These are phyloP conservation scores for Berkeleyomyces basicola DNA, from an alignment of 2,329 filamentous ascomycete genomes.

Conservation along the genomic window DNA sequence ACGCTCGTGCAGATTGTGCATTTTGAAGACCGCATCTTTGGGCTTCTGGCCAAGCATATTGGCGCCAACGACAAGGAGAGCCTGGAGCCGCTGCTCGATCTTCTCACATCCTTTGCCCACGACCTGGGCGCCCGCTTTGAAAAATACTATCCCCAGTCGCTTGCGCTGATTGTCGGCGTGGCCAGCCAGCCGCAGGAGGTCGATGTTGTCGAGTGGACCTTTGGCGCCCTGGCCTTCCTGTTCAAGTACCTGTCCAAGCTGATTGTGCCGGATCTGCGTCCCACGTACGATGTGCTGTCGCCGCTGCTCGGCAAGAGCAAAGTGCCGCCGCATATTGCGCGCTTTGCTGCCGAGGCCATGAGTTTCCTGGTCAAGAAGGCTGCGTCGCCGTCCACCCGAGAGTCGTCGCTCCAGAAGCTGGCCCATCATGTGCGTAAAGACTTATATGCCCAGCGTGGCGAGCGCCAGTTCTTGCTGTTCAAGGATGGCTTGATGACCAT, in stretches of 20 bases:
- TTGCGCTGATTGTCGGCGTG: slow-evolving; percentile 60
- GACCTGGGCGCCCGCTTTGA: slow-evolving; percentile 80
- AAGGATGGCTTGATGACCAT: slow-evolving; percentile 82
- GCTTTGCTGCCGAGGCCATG: slow-evolving; percentile 87
- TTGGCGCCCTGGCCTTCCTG: slow-evolving; percentile 80
- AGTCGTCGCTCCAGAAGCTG: slow-evolving; percentile 54
- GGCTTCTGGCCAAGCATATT: slow-evolving; percentile 58
- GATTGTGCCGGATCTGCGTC: slow-evolving; percentile 67
- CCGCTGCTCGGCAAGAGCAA: slow-evolving; percentile 68
- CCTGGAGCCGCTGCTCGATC: slow-evolving; percentile 69
- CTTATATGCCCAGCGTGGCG: slow-evolving; percentile 35
- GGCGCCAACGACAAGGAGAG: slow-evolving; percentile 60
- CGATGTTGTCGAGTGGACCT: slow-evolving; percentile 95
- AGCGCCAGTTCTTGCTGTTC: slow-evolving; percentile 50
- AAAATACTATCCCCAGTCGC: slow-evolving; percentile 62
- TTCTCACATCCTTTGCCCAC: slow-evolving; percentile 89
- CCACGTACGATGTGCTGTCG: slow-evolving; percentile 68
- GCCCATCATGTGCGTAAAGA: slow-evolving; percentile 57
- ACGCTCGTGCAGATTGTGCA: slow-evolving; percentile 84
- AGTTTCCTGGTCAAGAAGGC: slow-evolving; percentile 89
- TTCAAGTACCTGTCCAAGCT: slow-evolving; percentile 94
- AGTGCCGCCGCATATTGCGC: slow-evolving; percentile 72
- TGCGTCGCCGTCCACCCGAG: slow-evolving; percentile 58
- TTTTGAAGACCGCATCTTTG: slow-evolving; percentile 74
- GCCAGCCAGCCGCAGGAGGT: slow-evolving; percentile 62